Evolutionary conservation across 2,329 filamentous ascomycete genomes (phyloP).

Genomic region (Sporothrix euskadiensis): DNA sequence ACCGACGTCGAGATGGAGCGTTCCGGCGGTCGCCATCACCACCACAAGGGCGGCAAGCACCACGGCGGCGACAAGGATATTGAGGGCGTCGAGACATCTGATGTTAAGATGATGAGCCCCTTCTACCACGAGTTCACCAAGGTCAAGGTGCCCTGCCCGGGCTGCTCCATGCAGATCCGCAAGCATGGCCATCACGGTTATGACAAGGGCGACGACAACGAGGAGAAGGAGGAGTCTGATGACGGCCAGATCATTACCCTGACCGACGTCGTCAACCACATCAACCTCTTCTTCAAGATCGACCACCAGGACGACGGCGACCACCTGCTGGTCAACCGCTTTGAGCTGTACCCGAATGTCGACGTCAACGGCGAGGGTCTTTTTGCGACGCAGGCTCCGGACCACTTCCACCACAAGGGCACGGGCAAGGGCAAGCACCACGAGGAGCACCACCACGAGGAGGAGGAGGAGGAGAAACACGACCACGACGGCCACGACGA

Average conservation of each 20-base stretch:
- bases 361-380: conserved; percentile 49
- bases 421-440: conserved; percentile 24
- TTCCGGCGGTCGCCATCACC: not conserved
- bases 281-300: conserved; percentile 58
- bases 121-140: conserved; percentile 44
- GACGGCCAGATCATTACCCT: conserved; percentile 36
- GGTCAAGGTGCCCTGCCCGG: conserved; percentile 52
- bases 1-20: conserved; percentile 42
- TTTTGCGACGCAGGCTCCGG: conserved; percentile 49
- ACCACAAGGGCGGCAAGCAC: not conserved
- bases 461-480: conserved; percentile 34
- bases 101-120: conserved; percentile 42
- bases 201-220: not conserved
- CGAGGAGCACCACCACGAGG: conserved; percentile 31
- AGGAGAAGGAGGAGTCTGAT: not conserved
- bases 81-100: not conserved
- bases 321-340: conserved; percentile 59
- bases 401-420: conserved; percentile 34
- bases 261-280: conserved; percentile 40
- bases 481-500: conserved; percentile 26
- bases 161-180: conserved; percentile 49
- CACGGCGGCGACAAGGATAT: too few species aligned
- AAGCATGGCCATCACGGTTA: conserved; percentile 25
- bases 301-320: conserved; percentile 47
- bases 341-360: conserved; percentile 59